Evolutionary conservation across 2,329 filamentous ascomycete genomes (phyloP).

Genomic region (Grosmannia huntii): DNA sequence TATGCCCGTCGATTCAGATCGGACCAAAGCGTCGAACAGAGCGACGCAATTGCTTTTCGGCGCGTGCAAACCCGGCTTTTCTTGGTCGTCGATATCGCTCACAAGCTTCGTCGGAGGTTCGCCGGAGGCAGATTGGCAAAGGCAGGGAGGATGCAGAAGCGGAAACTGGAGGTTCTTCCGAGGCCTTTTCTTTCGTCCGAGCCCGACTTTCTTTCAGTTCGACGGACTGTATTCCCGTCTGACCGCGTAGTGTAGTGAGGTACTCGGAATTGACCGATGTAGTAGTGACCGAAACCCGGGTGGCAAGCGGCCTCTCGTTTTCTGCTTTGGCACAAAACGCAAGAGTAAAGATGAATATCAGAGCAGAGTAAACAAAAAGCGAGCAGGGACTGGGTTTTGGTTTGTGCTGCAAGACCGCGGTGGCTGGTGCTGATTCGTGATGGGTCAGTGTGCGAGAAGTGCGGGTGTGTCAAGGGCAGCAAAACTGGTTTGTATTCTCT

Average conservation of each 20-base stretch:
- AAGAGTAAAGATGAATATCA: not conserved
- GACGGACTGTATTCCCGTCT: not conserved
- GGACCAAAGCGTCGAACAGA: no score
- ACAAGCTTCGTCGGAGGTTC: not conserved
- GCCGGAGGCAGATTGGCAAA: not conserved
- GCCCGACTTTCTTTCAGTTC: not conserved
- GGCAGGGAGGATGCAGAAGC: not conserved
- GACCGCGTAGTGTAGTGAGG: not conserved
- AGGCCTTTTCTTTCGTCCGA: not conserved
- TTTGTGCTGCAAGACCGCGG: not conserved
- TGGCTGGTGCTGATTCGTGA: not conserved
- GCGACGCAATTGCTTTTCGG: not conserved
- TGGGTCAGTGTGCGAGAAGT: not conserved
- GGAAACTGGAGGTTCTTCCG: not conserved
- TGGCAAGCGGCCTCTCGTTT: not conserved
- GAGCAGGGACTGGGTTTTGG: not conserved
- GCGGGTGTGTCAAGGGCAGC: not conserved
- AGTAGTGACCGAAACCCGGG: not conserved
- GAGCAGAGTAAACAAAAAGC: not conserved
- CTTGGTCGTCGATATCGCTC: not conserved
- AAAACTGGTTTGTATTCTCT: conserved; percentile 10
- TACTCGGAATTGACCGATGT: not conserved
- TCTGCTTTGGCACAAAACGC: not conserved
- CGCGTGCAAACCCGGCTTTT: not conserved
- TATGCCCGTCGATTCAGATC: not conserved